These are phyloP conservation scores for Omphalotus olearius DNA, from an alignment of 1,284 basidiomycete species.

Conservation along the genomic window DNA sequence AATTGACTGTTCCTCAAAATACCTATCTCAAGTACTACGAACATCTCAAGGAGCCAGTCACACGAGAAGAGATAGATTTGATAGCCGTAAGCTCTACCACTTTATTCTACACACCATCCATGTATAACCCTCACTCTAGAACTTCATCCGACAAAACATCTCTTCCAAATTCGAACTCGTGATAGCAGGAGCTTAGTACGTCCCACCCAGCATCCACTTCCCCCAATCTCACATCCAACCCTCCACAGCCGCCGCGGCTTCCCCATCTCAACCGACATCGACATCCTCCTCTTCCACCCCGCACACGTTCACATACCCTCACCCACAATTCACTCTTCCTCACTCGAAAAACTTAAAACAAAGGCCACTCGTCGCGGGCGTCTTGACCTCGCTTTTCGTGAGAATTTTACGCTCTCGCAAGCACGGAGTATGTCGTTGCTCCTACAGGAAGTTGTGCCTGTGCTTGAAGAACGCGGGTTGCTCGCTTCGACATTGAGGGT, in stretches of 20 bases:
- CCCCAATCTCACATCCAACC: too few relatives aligned
- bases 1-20: conserved; percentile 33
- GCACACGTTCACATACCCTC: conserved; percentile 33
- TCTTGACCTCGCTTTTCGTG: conserved; percentile 9
- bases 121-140: too few relatives aligned
- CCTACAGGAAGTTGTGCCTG: conserved; percentile 31
- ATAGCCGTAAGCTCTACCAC: conserved; percentile 26
- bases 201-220: too few relatives aligned
- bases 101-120: too few relatives aligned
- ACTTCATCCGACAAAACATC: background rate
- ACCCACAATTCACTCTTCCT: conserved; percentile 12
- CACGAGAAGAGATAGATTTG: conserved; percentile 35
- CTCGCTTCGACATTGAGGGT: conserved; percentile 29
- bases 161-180: conserved; percentile 39
- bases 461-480: conserved; percentile 38
- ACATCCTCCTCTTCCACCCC: conserved; percentile 41
- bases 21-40: conserved; percentile 34
- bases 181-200: conserved; percentile 39
- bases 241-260: conserved; percentile 32
- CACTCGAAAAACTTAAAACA: too few relatives aligned
- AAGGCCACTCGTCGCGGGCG: too few relatives aligned
- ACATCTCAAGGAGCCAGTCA: conserved; percentile 31
- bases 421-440: conserved; percentile 21
- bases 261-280: conserved; percentile 30
- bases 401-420: conserved; percentile 11